Conservation (phyloP, 805 yeast genomes). For the Ogataea pini region DNA sequence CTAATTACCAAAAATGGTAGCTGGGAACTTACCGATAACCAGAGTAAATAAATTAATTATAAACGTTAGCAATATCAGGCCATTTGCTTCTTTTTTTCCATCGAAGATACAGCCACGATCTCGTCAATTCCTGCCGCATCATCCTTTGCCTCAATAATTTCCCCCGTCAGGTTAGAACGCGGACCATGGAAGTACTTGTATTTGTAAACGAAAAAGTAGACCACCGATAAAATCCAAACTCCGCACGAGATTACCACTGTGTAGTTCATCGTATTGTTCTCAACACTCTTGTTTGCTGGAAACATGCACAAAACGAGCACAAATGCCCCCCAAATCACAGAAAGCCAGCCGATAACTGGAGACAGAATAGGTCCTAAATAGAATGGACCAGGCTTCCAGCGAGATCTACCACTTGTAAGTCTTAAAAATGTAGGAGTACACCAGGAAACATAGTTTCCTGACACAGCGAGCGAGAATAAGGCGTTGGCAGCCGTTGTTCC, state of each 20-base stretch:
- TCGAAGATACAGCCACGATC: neutral
- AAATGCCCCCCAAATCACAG: slow-evolving; percentile 52
- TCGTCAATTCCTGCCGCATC: neutral
- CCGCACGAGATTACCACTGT: slow-evolving; percentile 64
- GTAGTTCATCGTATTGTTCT: slow-evolving; percentile 63
- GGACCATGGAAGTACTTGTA: slow-evolving; percentile 60
- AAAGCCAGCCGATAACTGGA: slow-evolving; percentile 42
- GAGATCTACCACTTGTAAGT: slow-evolving; percentile 47
- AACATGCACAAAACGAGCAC: slow-evolving; percentile 61
- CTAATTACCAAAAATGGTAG: neutral
- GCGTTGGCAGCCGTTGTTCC: slow-evolving; percentile 64
- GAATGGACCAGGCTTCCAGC: slow-evolving; percentile 69
- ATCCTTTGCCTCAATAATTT: neutral
- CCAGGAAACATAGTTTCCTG: slow-evolving; percentile 66
- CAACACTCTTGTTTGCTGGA: slow-evolving; percentile 48
- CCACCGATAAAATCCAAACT: slow-evolving; percentile 52
- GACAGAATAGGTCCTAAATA: slow-evolving; percentile 55
- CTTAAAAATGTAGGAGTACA: slow-evolving; percentile 56
- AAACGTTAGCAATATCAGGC: neutral
- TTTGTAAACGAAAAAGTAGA: slow-evolving; percentile 54
- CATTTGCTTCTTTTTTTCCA: neutral
- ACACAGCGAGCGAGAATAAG: slow-evolving; percentile 60
- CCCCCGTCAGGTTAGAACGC: slow-evolving; percentile 17
- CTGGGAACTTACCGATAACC: neutral
- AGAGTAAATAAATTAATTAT: neutral